Percentiles rank a stretch among this genome's conserved stretches.
These are phyloP conservation scores for Cercospora nicotianae DNA, from an alignment of 2,329 filamentous ascomycete species.

Conservation along the genomic window DNA sequence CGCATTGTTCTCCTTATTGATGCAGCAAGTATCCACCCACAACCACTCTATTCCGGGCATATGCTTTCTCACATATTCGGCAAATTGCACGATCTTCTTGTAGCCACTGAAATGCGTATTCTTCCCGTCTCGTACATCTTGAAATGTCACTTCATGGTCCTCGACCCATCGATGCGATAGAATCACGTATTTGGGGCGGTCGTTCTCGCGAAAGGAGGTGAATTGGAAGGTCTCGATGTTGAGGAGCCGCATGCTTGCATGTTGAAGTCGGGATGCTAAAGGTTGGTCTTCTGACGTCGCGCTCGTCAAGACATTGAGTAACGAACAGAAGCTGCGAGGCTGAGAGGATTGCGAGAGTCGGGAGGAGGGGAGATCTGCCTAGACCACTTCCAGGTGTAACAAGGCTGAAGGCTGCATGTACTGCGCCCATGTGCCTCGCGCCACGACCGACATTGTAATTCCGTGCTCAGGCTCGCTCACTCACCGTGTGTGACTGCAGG, in stretches of 20 bases:
- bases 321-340: neutral
- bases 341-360: neutral
- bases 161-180: constrained; percentile 17
- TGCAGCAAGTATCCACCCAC: constrained; percentile 19
- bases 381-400: neutral
- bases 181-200: constrained; percentile 14
- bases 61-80: constrained; percentile 1
- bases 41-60: constrained; percentile 1
- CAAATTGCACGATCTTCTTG: constrained; percentile 16
- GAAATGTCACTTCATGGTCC: constrained; percentile 1
- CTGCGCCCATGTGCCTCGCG: neutral
- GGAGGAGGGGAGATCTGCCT: neutral
- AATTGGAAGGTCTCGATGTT: constrained; percentile 8
- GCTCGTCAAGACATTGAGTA: neutral
- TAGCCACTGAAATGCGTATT: constrained; percentile 5
- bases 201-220: neutral
- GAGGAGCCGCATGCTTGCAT: constrained; percentile 2
- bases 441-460: no score
- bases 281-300: neutral
- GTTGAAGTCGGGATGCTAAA: neutral
- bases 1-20: neutral
- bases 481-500: no score
- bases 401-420: neutral
- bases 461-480: no score
- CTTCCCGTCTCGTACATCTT: constrained; percentile 2